These are phyloP conservation scores for Ajuga chamaepitys DNA, from an alignment of 257 asterid species.

Conservation along the genomic window DNA sequence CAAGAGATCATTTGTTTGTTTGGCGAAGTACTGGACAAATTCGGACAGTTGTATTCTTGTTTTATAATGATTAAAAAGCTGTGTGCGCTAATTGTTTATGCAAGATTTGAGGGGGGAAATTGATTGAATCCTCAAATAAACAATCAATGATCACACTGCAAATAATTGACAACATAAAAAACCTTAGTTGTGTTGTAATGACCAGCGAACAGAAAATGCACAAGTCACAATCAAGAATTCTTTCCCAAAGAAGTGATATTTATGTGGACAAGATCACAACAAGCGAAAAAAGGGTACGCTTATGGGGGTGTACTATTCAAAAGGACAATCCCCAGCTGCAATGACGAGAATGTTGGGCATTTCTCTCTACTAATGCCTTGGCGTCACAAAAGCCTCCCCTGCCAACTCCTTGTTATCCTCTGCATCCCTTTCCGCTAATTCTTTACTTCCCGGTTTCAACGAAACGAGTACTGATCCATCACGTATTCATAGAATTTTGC, in stretches of 20 bases:
- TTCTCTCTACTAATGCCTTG: slow-evolving; percentile 68
- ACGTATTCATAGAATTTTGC: too few relatives aligned
- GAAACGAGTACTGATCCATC: slow-evolving; percentile 74
- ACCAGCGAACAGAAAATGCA: neutral
- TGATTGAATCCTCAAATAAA: neutral
- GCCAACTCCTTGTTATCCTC: slow-evolving; percentile 79
- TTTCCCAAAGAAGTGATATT: neutral
- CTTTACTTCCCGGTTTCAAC: slow-evolving; percentile 52
- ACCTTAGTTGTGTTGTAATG: neutral
- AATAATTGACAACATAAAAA: neutral
- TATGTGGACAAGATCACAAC: slow-evolving; percentile 14
- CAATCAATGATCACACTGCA: neutral
- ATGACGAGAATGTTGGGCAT: slow-evolving; percentile 93
- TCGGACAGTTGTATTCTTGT: slow-evolving; percentile 30
- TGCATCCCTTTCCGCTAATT: slow-evolving; percentile 71
- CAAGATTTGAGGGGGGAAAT: neutral
- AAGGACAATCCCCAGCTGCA: slow-evolving; percentile 86
- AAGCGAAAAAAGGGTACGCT: too few relatives aligned
- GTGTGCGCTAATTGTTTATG: slow-evolving; percentile 4
- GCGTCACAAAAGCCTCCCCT: slow-evolving; percentile 77
- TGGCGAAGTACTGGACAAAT: slow-evolving; percentile 23
- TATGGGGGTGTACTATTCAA: slow-evolving; percentile 37
- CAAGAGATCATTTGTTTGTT: slow-evolving; percentile 10
- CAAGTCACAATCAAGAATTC: slow-evolving; percentile 23
- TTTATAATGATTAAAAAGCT: neutral